Percentiles rank a stretch among this genome's conserved stretches.
Conservation (phyloP, 139 green algal genomes). For the Picochlorum sp. region DNA sequence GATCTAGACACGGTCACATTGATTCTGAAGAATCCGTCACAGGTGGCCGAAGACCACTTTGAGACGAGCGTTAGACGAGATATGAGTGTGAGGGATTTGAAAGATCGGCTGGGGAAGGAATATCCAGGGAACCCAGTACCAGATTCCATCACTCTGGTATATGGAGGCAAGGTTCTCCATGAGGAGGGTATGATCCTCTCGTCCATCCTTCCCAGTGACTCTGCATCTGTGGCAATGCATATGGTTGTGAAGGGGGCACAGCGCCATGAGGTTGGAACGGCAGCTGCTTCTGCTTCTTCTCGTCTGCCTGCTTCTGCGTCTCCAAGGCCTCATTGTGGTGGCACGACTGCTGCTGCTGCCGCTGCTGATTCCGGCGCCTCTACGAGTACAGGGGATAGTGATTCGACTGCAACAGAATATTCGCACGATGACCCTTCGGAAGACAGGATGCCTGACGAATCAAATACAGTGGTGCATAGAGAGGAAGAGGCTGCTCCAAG, state of each 20-base stretch:
- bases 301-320: too few relatives aligned
- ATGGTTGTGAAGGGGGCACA: constrained; percentile 45
- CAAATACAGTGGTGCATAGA: background rate
- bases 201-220: constrained; percentile 14
- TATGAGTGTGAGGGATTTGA: constrained; percentile 19
- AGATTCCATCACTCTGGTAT: constrained; percentile 39
- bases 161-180: constrained; percentile 54
- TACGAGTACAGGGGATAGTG: too few relatives aligned
- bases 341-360: too few relatives aligned
- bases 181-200: constrained; percentile 23
- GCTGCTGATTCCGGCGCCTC: too few relatives aligned
- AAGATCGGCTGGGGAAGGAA: constrained; percentile 7
- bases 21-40: constrained; percentile 9
- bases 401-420: too few relatives aligned
- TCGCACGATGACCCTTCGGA: too few relatives aligned
- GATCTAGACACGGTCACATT: background rate
- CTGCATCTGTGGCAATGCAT: constrained; percentile 36
- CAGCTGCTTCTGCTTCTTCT: background rate
- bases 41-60: constrained; percentile 5
- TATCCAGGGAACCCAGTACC: constrained; percentile 23
- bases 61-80: background rate
- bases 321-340: too few relatives aligned
- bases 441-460: background rate
- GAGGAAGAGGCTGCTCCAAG: background rate
- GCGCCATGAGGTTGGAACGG: background rate